Percentiles rank a stretch among this genome's conserved stretches.
These are phyloP conservation scores for Aspergillus sojae DNA, from an alignment of 2,329 filamentous ascomycete species.

Conservation along the genomic window DNA sequence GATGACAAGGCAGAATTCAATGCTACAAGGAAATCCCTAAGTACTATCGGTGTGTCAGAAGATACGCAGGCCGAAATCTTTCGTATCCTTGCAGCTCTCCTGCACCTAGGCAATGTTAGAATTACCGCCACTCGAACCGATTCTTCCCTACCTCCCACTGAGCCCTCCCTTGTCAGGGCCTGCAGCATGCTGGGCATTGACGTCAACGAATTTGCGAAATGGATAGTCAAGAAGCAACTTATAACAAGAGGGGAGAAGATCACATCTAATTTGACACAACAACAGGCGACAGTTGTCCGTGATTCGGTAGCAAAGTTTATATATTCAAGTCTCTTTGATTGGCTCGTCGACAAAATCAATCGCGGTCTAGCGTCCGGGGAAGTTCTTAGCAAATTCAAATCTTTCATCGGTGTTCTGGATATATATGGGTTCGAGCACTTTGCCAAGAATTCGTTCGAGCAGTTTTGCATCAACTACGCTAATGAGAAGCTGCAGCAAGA, in stretches of 20 bases:
- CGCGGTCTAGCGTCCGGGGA: slow-evolving; percentile 84
- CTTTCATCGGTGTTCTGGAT: slow-evolving; percentile 97
- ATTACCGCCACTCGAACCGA: slow-evolving; percentile 89
- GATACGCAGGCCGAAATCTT: slow-evolving; percentile 83
- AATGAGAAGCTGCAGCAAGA: slow-evolving; percentile 99
- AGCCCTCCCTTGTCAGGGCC: slow-evolving; percentile 80
- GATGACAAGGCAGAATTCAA: slow-evolving; percentile 94
- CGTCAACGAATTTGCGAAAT: slow-evolving; percentile 83
- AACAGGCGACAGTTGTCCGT: slow-evolving; percentile 89
- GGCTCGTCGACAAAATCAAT: slow-evolving; percentile 98
- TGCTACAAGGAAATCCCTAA: slow-evolving; percentile 81
- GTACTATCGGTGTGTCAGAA: slow-evolving; percentile 79
- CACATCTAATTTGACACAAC: slow-evolving; percentile 88
- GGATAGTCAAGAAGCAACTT: slow-evolving; percentile 98
- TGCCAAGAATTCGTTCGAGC: slow-evolving; percentile 98
- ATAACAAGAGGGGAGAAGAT: slow-evolving; percentile 97
- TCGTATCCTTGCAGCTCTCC: slow-evolving; percentile 81
- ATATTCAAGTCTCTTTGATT: slow-evolving; percentile 97
- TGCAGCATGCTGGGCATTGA: slow-evolving; percentile 87
- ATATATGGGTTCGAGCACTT: slow-evolving; percentile 99
- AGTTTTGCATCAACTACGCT: slow-evolving; percentile 99
- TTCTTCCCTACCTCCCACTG: slow-evolving; percentile 76
- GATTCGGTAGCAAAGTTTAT: slow-evolving; percentile 99
- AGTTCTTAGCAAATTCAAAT: slow-evolving; percentile 76
- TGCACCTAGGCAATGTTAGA: slow-evolving; percentile 96